Evolutionary conservation across 306 rosid genomes (phyloP), one percentile per base, ranked within the genome.

Genomic region (Cicer chorassanicum): DNA sequence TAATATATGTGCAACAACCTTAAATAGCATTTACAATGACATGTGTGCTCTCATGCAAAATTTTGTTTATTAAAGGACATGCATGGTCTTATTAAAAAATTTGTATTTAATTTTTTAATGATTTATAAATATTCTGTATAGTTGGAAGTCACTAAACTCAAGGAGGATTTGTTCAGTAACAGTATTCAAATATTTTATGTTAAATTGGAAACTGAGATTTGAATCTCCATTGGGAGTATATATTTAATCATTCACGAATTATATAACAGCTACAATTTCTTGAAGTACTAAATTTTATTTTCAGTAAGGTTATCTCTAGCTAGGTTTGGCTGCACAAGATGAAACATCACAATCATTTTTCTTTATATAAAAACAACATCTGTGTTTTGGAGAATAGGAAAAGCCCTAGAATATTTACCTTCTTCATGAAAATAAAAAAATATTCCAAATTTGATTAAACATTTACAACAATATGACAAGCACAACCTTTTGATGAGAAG

Each of bases 121-220:
- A 84, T 73, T 19, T 19, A 68, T 68, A 73, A 43, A 65, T 74
- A 68, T 62, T 74, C 80, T 65, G 62, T 54, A 63, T 66, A 83
- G 86, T 87, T 85, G 87, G 90, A 84, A 75, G 85, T 84, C 90
- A 85, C 91, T 68, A 72, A 80, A 87, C 86, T 77, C 88, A 40
- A 68, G 66, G 75, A 53, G 77, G 88, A 79, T 82, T 60, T 80
- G 77, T 65, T 45, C 13, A 40, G 21, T 44, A 57, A 75, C 60
- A 21, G 13, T 64, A 55, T 40, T 29, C 54, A 38, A 76, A 44
- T 65, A 38, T 21, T 71, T 42, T 75, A 50, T 24, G 80, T 65
- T 34, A 48, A 76, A 51, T 43, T 72, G 1, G 70, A 80, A 68
- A 11, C 71, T 77, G 38, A 81, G 78, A 80, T 73, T 77, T 84